phyloP scores from a whole-genome alignment of 2,329 filamentous ascomycete genomes.

The Podosphaera xanthii region DNA sequence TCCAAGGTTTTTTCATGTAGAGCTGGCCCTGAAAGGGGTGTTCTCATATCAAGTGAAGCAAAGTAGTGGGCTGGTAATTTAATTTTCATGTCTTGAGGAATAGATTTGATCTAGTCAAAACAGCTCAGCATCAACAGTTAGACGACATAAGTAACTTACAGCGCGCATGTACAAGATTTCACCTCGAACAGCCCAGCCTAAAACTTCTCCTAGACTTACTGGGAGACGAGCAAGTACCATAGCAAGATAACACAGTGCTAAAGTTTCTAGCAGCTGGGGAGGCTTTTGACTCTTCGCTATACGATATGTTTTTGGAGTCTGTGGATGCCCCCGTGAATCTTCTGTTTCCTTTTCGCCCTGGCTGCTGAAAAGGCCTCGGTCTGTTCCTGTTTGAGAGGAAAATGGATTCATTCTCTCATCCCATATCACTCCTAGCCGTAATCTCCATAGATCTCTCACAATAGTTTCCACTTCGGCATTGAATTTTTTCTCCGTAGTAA shows the following conservation, averaged over 20 bases:
- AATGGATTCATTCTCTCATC: conserved; percentile 16
- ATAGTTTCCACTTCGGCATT: conserved; percentile 54
- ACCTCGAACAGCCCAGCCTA: conserved; percentile 40
- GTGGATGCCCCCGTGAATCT: conserved; percentile 11
- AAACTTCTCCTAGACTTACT: conserved; percentile 50
- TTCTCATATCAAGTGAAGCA: conserved; percentile 28
- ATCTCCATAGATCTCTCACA: conserved; percentile 65
- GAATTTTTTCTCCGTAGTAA: conserved; percentile 43
- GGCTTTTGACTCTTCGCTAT: conserved; percentile 15
- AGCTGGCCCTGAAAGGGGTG: conserved; percentile 26
- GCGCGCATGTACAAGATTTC: conserved; percentile 52
- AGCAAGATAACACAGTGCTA: conserved; percentile 62
- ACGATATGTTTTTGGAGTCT: conserved; percentile 8
- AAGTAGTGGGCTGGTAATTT: conserved; percentile 40
- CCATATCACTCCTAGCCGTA: conserved; percentile 22
- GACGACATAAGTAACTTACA: conserved; percentile 19
- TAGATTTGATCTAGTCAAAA: conserved; percentile 23
- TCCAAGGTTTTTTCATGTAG: conserved; percentile 43
- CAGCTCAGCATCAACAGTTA: neutral
- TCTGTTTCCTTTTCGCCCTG: conserved; percentile 15
- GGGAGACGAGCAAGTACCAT: conserved; percentile 54
- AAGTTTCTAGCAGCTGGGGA: conserved; percentile 50
- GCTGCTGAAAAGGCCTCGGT: conserved; percentile 16
- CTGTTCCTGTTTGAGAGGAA: conserved; percentile 15
- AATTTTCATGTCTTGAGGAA: conserved; percentile 42